These are phyloP conservation scores for Yamadazyma paraphyllophila DNA, from an alignment of 805 yeast genomes.

Conservation along the genomic window DNA sequence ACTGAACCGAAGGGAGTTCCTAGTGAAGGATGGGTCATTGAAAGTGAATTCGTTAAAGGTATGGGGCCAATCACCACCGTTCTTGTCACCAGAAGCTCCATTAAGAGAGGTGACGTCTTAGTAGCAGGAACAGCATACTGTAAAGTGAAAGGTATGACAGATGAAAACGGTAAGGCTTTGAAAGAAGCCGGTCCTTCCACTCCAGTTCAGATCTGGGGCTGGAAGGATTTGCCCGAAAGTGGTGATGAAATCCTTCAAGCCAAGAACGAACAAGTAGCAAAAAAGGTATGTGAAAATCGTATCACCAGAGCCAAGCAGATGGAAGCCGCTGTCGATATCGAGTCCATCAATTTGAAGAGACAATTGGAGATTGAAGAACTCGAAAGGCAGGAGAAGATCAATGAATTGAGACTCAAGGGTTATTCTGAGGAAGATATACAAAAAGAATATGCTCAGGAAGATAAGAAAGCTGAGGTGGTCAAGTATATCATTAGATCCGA, in stretches of 20 bases:
- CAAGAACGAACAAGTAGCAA: constrained; percentile 68
- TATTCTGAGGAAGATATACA: constrained; percentile 48
- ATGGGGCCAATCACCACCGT: constrained; percentile 86
- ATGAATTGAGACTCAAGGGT: constrained; percentile 61
- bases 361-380: constrained; percentile 51
- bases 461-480: constrained; percentile 24
- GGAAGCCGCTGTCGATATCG: constrained; percentile 64
- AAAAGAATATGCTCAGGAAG: constrained; percentile 21
- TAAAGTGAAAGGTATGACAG: constrained; percentile 73
- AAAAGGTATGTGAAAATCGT: constrained; percentile 69
- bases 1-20: constrained; percentile 52
- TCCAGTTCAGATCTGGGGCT: constrained; percentile 89
- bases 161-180: constrained; percentile 65
- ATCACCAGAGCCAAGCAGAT: constrained; percentile 49
- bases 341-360: constrained; percentile 66
- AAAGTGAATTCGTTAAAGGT: constrained; percentile 77
- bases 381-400: constrained; percentile 51
- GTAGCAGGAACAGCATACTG: constrained; percentile 89
- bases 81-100: constrained; percentile 73
- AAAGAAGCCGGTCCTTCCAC: constrained; percentile 78
- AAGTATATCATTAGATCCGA: constrained; percentile 83
- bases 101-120: constrained; percentile 66
- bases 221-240: constrained; percentile 90
- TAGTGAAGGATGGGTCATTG: constrained; percentile 86
- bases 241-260: constrained; percentile 85